phyloP scores from a whole-genome alignment of 2,329 filamentous ascomycete genomes.

The Clonostachys sp. region DNA sequence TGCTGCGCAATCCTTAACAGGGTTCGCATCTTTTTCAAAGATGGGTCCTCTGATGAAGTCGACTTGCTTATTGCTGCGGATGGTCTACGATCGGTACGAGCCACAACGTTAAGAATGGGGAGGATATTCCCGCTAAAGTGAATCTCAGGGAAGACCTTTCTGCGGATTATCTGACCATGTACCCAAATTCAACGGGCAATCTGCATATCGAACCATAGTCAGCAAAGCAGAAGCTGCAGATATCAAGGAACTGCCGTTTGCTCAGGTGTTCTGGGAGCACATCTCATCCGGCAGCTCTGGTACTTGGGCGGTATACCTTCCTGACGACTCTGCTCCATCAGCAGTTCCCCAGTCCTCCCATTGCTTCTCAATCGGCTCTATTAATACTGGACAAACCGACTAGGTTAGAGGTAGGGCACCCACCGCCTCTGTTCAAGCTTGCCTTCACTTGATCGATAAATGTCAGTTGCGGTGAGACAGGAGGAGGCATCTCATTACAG shows the following conservation, averaged over 20 bases:
- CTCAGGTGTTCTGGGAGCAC: constrained; percentile 22
- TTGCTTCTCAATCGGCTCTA: constrained; percentile 13
- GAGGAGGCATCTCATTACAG: no score
- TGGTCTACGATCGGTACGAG: constrained; percentile 42
- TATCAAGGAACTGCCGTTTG: constrained; percentile 19
- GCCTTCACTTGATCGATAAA: constrained; percentile 6
- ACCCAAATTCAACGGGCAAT: constrained; percentile 35
- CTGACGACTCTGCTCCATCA: constrained; percentile 12
- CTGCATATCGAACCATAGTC: constrained; percentile 23
- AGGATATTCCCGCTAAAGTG: neutral
- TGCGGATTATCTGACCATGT: constrained; percentile 33
- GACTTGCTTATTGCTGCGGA: constrained; percentile 48
- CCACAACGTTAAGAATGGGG: no score
- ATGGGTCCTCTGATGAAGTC: constrained; percentile 28
- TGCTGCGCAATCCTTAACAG: constrained; percentile 10
- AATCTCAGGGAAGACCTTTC: constrained; percentile 28
- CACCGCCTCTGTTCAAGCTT: no score
- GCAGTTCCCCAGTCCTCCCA: constrained; percentile 19
- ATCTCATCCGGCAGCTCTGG: constrained; percentile 17
- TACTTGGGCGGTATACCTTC: constrained; percentile 13
- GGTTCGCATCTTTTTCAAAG: constrained; percentile 36
- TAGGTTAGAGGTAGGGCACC: no score
- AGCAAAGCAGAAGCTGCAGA: constrained; percentile 9
- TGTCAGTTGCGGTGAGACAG: constrained; percentile 18
- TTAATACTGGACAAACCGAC: no score